phyloP scores from a whole-genome alignment of 176 grass and related monocot genomes.

The Areca catechu region DNA sequence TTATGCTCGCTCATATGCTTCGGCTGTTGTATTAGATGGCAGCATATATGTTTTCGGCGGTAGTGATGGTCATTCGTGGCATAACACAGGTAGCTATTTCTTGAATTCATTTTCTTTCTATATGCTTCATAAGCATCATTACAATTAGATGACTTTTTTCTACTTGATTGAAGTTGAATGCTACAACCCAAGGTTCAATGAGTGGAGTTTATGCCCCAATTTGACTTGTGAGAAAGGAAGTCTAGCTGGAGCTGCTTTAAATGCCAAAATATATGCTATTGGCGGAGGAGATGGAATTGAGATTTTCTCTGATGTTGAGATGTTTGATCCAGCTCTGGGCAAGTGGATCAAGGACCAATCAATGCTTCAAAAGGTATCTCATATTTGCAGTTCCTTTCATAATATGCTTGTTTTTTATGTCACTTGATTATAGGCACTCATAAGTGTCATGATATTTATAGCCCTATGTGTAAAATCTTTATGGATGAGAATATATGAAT shows the following conservation, averaged over 20 bases:
- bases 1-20: slow-evolving; percentile 44
- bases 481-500: too few relatives aligned
- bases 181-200: slow-evolving; percentile 55
- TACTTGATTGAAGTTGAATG: slow-evolving; percentile 48
- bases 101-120: slow-evolving; percentile 5
- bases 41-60: slow-evolving; percentile 78
- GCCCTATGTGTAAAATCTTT: too few relatives aligned
- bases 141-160: slow-evolving; percentile 19
- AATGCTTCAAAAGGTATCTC: slow-evolving; percentile 68
- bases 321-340: slow-evolving; percentile 58
- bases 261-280: slow-evolving; percentile 56
- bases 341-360: slow-evolving; percentile 52
- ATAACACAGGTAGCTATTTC: slow-evolving; percentile 46
- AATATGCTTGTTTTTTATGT: too few relatives aligned
- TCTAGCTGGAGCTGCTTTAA: slow-evolving; percentile 40
- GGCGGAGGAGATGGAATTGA: slow-evolving; percentile 53
- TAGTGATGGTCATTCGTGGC: slow-evolving; percentile 55
- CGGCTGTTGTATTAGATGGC: slow-evolving; percentile 50
- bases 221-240: slow-evolving; percentile 47
- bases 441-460: too few relatives aligned
- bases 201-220: slow-evolving; percentile 44
- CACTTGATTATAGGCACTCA: too few relatives aligned
- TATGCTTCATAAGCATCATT: background rate
- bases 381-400: too few relatives aligned
- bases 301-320: slow-evolving; percentile 58